Base-by-base conservation (phyloP, 2,329 filamentous ascomycete genomes). In the Fusarium stilboides region DNA sequence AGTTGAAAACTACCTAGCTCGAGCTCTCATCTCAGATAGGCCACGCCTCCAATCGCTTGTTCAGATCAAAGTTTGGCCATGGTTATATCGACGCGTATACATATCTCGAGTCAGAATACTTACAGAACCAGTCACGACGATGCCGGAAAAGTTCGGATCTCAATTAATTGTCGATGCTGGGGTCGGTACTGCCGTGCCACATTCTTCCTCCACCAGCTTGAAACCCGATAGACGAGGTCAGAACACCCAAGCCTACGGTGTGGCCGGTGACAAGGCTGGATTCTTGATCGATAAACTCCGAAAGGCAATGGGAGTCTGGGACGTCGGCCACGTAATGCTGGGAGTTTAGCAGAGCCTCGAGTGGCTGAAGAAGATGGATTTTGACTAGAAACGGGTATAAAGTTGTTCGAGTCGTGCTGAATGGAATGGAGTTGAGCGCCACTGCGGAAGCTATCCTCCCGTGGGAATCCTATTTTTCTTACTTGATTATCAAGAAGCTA, bases 361-460 rank as follows among this genome's bases (percentile, higher is more conserved):
- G 14, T 31, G 54, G 47, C 56, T 43, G 43, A 19, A 45, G 13
- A 26, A 28, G 28, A 56, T 52, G 65, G 42, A 31, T 52, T 57
- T 53, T 47, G 51, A 22, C 34, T 57, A 62, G 62, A 56, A 42
- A 28, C 36, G 34, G 33, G 24, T 8, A 57, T 57, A 46, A 45
- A 53, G 65, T 31, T 57, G 37, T 63, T 50, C 58, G 51, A 57
- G 39, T 28, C 26, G 33, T n/a, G 39, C 19, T 20, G 12, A 14
- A 63, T 31, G 66, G 66, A 69, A 70, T 69, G 66, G 13, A 49
- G 51, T 39, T 43, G 24, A 44, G 33, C 66, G 66, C 66, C 66
- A 70, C 57, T 7, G 45, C 20, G 20, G 12, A 37, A 20, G 20
- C 43, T 36, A 33, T 37, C 50, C 42, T 44, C 22, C 33, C 40